Percentiles rank a stretch among this genome's conserved stretches.
Evolutionary conservation across 768 basidiomycete species (phyloP).

Genomic region (Suillus hirtellus): DNA sequence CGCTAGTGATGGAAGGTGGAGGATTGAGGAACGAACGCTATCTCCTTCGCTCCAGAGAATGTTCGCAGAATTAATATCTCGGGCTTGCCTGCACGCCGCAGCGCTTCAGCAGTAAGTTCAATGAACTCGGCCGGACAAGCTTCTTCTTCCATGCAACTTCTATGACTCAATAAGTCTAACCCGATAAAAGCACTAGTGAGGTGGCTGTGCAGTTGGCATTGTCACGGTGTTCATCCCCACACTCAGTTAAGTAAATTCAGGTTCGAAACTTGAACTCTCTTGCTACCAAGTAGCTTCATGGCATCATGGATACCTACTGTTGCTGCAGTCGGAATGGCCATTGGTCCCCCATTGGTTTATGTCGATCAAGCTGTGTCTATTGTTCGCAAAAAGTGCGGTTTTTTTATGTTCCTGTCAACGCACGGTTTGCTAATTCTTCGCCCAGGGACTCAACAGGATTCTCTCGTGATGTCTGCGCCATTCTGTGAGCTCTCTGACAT

Average conservation of each 20-base stretch:
- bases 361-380: conserved; percentile 84
- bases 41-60: conserved; percentile 2
- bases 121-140: background rate
- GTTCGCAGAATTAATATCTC: background rate
- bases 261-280: background rate
- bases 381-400: conserved; percentile 63
- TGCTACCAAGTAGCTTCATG: conserved; percentile 31
- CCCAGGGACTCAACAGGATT: conserved; percentile 81
- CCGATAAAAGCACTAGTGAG: background rate
- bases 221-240: background rate
- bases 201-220: conserved; percentile 1
- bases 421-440: conserved; percentile 8
- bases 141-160: background rate
- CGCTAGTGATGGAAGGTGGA: background rate
- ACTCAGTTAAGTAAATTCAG: conserved; percentile 2
- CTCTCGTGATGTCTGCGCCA: conserved; percentile 84
- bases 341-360: conserved; percentile 84
- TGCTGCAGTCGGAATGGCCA: conserved; percentile 80
- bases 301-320: conserved; percentile 65
- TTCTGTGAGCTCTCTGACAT: conserved; percentile 50
- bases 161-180: conserved; percentile 7
- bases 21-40: background rate
- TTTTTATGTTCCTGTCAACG: conserved; percentile 10
- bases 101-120: conserved; percentile 4
- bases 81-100: conserved; percentile 1